Base-by-base conservation (phyloP, 805 yeast species). In the Teunomyces gatunensis region DNA sequence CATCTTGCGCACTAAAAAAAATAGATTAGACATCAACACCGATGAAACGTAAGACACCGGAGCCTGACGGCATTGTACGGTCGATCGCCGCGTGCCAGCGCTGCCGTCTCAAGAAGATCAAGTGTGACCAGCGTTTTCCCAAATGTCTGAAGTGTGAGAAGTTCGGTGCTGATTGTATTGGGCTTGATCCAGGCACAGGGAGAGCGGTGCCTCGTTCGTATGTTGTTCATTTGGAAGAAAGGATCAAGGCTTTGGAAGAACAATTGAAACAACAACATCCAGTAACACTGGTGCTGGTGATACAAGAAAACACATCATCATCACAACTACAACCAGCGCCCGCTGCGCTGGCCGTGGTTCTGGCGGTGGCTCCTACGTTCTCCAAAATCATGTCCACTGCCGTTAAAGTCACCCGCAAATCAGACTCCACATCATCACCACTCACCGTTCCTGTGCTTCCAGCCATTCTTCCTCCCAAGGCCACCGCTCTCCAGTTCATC, bases 131-230 rank as follows among this genome's bases (percentile, higher is more conserved):
- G 48, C 77, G 75, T 50, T 80, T 84, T 59, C 91, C 91, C 3
- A 73, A 77, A 47, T 85, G 91, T 58, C 62, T 77, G n/a, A 73
- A 75, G 30, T 85, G 91, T 60, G 71, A 64, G 37, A 79, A 81
- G 57, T 85, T 87, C 9, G 79, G 81, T 5, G 85, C 71, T 2
- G 87, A 86, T 5, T 90, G 97, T 66, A 82, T 89, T 3, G 89
- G 95, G 0, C 65, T 87, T 3, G 97, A 91, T 61, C 90, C 96
- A 0, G 89, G 90, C 5, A 88, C 96, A 0, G 96, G 96, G 0
- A 72, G 96, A 46, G 89, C 86, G 54, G 81, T 89, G 1, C 95
- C 97, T 0, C 69, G 97, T 33, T 85, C 89, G 2, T 86, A 87
- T 58, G 80, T 89, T 3, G 76, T 81, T 17, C 85, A 83, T 55